Percentiles rank a stretch among this genome's conserved stretches.
These are phyloP conservation scores for Fomitiporia mediterranea DNA, from an alignment of 1,284 basidiomycete species.

Conservation along the genomic window DNA sequence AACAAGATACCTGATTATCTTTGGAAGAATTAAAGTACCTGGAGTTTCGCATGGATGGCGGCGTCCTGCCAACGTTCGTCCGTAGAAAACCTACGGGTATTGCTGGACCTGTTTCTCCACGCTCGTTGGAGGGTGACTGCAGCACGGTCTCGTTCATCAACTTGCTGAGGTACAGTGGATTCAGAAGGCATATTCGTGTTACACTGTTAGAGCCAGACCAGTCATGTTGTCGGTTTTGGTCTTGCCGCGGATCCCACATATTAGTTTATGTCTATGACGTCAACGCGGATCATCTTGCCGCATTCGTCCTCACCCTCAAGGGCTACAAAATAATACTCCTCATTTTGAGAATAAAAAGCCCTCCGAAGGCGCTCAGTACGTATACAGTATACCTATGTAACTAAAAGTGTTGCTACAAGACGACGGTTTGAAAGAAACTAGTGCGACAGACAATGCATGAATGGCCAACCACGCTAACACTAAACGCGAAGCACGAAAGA, in stretches of 20 bases:
- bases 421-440: neutral
- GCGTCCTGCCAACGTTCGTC: conserved; percentile 44
- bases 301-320: neutral
- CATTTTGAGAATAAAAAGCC: neutral
- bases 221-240: too few relatives aligned
- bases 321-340: neutral
- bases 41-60: conserved; percentile 35
- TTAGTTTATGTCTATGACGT: neutral
- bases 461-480: neutral
- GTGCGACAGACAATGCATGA: neutral
- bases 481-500: conserved; percentile 1
- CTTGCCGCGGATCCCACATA: neutral
- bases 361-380: neutral
- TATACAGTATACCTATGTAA: conserved; percentile 2
- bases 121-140: conserved; percentile 30
- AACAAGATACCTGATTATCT: conserved; percentile 5
- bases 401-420: conserved; percentile 3
- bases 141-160: conserved; percentile 20
- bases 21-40: conserved; percentile 27
- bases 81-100: conserved; percentile 29
- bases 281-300: neutral
- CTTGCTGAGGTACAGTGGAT: neutral
- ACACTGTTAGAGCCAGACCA: too few relatives aligned
- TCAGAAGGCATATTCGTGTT: neutral
- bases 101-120: conserved; percentile 28